phyloP scores from a whole-genome alignment of 2,329 filamentous ascomycete species.

The Harringtonia lauricola region DNA sequence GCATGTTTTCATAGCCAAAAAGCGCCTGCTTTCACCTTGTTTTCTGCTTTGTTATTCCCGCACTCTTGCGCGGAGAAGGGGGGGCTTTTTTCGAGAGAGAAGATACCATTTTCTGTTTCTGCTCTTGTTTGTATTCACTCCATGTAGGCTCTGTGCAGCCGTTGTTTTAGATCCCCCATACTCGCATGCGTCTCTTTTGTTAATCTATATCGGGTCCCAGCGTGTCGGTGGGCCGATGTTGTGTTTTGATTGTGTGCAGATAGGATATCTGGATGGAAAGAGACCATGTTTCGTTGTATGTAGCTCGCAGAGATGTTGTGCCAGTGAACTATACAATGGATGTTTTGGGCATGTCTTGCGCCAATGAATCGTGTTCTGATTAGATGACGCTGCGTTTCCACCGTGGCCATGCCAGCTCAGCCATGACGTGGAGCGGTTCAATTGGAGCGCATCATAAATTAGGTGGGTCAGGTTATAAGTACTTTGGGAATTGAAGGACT shows the following conservation, averaged over 20 bases:
- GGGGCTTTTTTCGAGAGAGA: neutral
- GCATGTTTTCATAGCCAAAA: neutral
- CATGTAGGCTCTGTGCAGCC: neutral
- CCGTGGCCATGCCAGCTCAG: no score
- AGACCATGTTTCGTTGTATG: neutral
- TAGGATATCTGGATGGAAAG: neutral
- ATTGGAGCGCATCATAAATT: no score
- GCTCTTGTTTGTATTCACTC: neutral
- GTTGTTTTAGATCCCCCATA: no score
- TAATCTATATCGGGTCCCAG: neutral
- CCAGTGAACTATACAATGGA: no score
- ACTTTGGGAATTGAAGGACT: no score
- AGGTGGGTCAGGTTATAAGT: no score
- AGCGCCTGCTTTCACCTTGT: neutral
- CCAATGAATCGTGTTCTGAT: no score
- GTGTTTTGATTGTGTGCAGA: no score
- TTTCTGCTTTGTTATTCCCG: neutral
- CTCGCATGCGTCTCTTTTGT: neutral
- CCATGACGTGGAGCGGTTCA: no score
- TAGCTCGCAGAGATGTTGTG: neutral
- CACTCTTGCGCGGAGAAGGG: neutral
- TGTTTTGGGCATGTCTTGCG: no score
- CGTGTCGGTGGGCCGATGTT: no score
- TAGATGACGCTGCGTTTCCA: no score
- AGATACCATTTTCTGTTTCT: neutral